phyloP scores from a whole-genome alignment of 2,329 filamentous ascomycete species.

The Verticillium albo-atrum region DNA sequence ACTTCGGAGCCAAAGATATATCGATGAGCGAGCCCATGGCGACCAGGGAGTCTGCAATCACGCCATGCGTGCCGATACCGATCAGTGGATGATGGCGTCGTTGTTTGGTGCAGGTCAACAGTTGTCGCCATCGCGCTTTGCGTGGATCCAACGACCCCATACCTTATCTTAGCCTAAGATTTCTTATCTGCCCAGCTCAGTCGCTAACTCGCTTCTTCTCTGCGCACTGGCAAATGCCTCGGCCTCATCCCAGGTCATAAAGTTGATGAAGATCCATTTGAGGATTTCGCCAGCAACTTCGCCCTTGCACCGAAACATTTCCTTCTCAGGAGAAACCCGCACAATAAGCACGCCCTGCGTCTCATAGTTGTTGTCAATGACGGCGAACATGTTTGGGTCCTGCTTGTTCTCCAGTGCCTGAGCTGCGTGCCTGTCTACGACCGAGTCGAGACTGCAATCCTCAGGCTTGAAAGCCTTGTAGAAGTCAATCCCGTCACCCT shows the following conservation, averaged over 20 bases:
- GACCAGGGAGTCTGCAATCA: background rate
- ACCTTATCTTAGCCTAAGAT: no score
- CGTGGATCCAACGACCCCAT: background rate
- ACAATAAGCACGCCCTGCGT: constrained; percentile 1
- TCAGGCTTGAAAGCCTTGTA: background rate
- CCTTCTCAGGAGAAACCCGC: background rate
- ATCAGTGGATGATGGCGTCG: background rate
- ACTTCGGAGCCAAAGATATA: background rate
- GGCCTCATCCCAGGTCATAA: constrained; percentile 5
- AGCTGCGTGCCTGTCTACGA: background rate
- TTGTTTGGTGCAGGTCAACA: background rate
- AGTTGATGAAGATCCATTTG: constrained; percentile 2
- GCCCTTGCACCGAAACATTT: constrained; percentile 3
- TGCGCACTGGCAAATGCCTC: constrained; percentile 1
- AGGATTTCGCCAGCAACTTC: constrained; percentile 3
- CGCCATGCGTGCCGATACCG: background rate
- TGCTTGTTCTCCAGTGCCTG: background rate
- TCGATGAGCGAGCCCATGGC: background rate
- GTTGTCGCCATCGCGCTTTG: background rate
- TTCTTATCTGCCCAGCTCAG: no score
- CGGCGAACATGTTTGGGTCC: background rate
- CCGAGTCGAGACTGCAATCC: background rate
- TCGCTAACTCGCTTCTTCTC: no score
- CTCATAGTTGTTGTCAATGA: constrained; percentile 1
- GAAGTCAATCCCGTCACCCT: background rate